Percentiles rank a stretch among this genome's conserved stretches.
Evolutionary conservation across 2,329 filamentous ascomycete genomes (phyloP).

Genomic region (Calonectria naviculata): DNA sequence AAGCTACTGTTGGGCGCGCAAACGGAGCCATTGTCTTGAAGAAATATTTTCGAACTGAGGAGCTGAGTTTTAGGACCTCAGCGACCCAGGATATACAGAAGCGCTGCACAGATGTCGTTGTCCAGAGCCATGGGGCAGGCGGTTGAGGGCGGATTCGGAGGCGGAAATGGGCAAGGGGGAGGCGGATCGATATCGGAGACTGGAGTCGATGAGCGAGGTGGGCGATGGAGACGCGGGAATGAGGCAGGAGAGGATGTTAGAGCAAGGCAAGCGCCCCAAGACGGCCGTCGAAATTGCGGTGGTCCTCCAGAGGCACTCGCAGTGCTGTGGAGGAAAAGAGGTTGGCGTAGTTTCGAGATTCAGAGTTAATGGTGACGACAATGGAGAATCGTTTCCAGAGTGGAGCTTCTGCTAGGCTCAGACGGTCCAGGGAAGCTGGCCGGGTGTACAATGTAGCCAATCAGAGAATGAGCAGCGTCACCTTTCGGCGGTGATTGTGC

Average conservation of each 20-base stretch:
- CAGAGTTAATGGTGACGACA: slow-evolving; percentile 38
- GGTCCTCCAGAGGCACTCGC: slow-evolving; percentile 13
- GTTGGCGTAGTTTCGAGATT: slow-evolving; percentile 27
- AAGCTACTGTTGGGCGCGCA: slow-evolving; percentile 26
- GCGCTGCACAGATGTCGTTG: slow-evolving; percentile 34
- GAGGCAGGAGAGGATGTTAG: not conserved
- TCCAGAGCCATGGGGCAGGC: slow-evolving; percentile 41
- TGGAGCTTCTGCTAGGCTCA: slow-evolving; percentile 31
- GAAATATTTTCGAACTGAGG: slow-evolving; percentile 11
- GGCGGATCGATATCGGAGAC: slow-evolving; percentile 27
- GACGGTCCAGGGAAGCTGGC: slow-evolving; percentile 15
- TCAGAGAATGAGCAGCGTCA: slow-evolving; percentile 4
- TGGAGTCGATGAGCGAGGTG: slow-evolving; percentile 6
- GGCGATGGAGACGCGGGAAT: not conserved
- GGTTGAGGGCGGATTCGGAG: slow-evolving; percentile 25
- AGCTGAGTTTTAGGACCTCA: slow-evolving; percentile 33
- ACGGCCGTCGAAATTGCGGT: not conserved
- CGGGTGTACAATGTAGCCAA: slow-evolving; percentile 23
- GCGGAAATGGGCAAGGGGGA: slow-evolving; percentile 14
- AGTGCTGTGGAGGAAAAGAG: slow-evolving; percentile 14
- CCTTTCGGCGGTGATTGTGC: slow-evolving; percentile 34
- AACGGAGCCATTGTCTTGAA: slow-evolving; percentile 38
- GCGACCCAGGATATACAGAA: slow-evolving; percentile 36
- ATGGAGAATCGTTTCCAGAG: slow-evolving; percentile 37
- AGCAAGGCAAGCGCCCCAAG: not conserved